A percentile compares a stretch with the other conserved stretches of the same genome.
Conservation (phyloP, 441 rosid genomes). For the Raphanus hybrid region DNA sequence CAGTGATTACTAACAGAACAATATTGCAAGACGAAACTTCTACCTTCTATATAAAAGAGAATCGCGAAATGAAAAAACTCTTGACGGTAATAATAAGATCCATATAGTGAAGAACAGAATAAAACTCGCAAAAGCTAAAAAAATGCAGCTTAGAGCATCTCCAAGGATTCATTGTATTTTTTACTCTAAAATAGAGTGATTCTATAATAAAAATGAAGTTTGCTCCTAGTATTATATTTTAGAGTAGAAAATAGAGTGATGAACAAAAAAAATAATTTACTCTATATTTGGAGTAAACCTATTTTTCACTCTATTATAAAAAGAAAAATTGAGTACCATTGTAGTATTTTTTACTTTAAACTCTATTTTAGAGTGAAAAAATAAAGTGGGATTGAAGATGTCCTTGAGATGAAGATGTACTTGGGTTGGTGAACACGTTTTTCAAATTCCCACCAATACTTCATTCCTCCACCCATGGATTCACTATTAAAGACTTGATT, state of each 20-base stretch:
- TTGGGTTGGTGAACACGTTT: slow-evolving; percentile 5
- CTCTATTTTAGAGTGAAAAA: no score
- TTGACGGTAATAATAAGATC: background rate
- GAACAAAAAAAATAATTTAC: no score
- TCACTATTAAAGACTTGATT: background rate
- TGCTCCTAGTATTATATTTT: no score
- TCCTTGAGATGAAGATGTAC: background rate
- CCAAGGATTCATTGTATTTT: no score
- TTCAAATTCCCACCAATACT: background rate
- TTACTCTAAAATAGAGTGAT: no score
- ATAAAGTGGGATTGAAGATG: no score
- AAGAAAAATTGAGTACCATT: no score
- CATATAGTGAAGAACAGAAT: background rate
- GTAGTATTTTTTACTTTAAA: no score
- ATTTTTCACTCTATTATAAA: no score
- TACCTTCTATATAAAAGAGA: background rate
- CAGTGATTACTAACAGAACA: background rate
- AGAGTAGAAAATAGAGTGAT: no score
- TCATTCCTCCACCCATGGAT: slow-evolving; percentile 1
- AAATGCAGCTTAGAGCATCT: background rate
- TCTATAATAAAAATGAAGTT: no score
- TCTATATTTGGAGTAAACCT: no score
- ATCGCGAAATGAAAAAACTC: background rate
- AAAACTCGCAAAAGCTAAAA: background rate
- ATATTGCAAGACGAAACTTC: background rate